A percentile compares a stretch with the other conserved stretches of the same genome.
Evolutionary conservation across 805 yeast species (phyloP).

Genomic region (Yamadazyma tumulicola): DNA sequence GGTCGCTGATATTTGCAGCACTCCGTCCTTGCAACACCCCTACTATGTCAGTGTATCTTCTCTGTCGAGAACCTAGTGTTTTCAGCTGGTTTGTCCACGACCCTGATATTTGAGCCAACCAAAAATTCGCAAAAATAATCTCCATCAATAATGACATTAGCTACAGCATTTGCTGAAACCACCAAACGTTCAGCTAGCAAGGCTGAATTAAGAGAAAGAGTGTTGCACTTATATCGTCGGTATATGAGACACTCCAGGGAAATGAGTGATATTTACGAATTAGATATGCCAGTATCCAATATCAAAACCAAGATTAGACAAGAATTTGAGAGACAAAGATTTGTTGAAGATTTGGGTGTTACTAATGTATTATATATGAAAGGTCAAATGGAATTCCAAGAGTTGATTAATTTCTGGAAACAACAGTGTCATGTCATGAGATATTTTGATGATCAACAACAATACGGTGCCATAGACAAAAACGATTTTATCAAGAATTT

Average conservation of each 20-base stretch:
- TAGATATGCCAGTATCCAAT: constrained; percentile 73
- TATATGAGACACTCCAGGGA: constrained; percentile 61
- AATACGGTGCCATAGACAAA: constrained; percentile 51
- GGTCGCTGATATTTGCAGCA: too few relatives aligned
- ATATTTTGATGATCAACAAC: constrained; percentile 68
- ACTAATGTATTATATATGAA: constrained; percentile 69
- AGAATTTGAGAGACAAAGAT: constrained; percentile 84
- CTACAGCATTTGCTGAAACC: constrained; percentile 83
- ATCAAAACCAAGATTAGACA: constrained; percentile 83
- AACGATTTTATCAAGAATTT: constrained; percentile 70
- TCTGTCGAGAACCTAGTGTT: too few relatives aligned
- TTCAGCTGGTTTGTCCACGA: too few relatives aligned
- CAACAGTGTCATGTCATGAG: constrained; percentile 82
- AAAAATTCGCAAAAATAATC: constrained; percentile 10
- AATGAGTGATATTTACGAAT: constrained; percentile 61
- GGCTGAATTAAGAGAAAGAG: constrained; percentile 60
- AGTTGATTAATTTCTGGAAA: constrained; percentile 84
- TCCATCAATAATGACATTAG: constrained; percentile 45
- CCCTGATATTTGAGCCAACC: constrained; percentile 20
- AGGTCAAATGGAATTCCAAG: constrained; percentile 91
- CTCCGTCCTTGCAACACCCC: too few relatives aligned
- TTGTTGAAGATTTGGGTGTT: constrained; percentile 61
- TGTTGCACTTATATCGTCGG: constrained; percentile 68
- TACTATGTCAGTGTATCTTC: too few relatives aligned
- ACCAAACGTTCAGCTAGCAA: constrained; percentile 62